Percentiles rank a stretch among this genome's conserved stretches.
phyloP scores from a whole-genome alignment of 169 alveolate species.

The Theileria parva region DNA sequence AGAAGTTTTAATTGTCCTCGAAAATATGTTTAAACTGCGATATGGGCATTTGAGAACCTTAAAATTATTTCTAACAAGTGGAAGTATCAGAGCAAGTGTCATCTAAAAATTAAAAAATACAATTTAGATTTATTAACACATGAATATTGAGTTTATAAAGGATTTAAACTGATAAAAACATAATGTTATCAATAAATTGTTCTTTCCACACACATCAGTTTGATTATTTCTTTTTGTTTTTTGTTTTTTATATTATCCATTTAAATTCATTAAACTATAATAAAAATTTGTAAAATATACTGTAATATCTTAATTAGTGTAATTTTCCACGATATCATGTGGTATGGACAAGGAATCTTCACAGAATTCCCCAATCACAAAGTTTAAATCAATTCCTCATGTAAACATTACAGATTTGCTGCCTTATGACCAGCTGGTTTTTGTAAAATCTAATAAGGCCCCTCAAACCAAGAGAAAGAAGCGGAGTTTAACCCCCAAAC shows the following conservation, averaged over 20 bases:
- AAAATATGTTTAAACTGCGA: background rate
- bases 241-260: too few relatives aligned
- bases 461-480: background rate
- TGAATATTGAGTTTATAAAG: too few relatives aligned
- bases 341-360: constrained; percentile 13
- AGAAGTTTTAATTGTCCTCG: constrained; percentile 28
- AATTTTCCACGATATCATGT: too few relatives aligned
- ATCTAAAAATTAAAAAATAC: background rate
- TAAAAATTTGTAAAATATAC: too few relatives aligned
- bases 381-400: constrained; percentile 17
- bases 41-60: background rate
- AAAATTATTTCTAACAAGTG: background rate
- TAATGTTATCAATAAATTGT: too few relatives aligned
- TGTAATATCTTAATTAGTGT: too few relatives aligned
- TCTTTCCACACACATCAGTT: too few relatives aligned
- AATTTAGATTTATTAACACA: too few relatives aligned
- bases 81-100: background rate
- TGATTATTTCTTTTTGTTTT: too few relatives aligned
- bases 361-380: background rate
- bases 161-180: too few relatives aligned
- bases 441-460: background rate
- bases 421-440: background rate
- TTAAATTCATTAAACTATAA: too few relatives aligned
- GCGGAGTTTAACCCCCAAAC: background rate
- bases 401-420: constrained; percentile 4